Base-by-base conservation (phyloP, 257 asterid species). In the Gentiana straminea region DNA sequence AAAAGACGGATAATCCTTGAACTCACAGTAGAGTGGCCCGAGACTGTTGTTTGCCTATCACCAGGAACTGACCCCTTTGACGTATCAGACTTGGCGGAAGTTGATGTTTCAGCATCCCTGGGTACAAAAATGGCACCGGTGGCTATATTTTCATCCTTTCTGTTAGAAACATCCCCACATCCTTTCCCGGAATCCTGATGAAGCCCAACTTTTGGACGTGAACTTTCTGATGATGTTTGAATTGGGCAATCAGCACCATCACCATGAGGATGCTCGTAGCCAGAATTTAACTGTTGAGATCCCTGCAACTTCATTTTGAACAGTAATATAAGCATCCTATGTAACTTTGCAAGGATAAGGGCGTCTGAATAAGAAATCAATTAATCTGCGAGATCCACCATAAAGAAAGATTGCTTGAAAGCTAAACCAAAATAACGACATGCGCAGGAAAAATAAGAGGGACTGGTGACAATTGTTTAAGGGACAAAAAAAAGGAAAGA, bases 11-110 rank as follows among this genome's bases (percentile, higher is more conserved):
- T 48, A 56, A 63, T 1, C 32, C 52, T 62, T 58, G 62, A 58
- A 77, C 97, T 85, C 70, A 92, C 99, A 56, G 85, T 68, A 64
- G 83, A 69, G 66, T 90, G 95, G 49, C 97, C 89, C 93, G 73
- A 84, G 48, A 63, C 71, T 73, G 86, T 64, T 37, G 84, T 73
- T 13, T 76, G 75, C 62, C 46, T 61, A 71, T 76, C 74, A 61
- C 63, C 72, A 2, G 9, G 46, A 39, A 54, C 48, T 61, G 84
- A 69, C 57, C 77, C 82, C 51, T 73, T 75, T 48, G 71, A 63
- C 66, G 65, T 13, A 66, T 70, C 74, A 49, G 86, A 57, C 55
- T 61, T 62, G 33, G 50, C 70, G 34, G 58, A 47, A 52, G 55
- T 10, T 32, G 92, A 67, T 56, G 72, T 44, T 64, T 76, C 91